Evolutionary conservation across 768 basidiomycete genomes (phyloP).

Genomic region (Imleria badia): DNA sequence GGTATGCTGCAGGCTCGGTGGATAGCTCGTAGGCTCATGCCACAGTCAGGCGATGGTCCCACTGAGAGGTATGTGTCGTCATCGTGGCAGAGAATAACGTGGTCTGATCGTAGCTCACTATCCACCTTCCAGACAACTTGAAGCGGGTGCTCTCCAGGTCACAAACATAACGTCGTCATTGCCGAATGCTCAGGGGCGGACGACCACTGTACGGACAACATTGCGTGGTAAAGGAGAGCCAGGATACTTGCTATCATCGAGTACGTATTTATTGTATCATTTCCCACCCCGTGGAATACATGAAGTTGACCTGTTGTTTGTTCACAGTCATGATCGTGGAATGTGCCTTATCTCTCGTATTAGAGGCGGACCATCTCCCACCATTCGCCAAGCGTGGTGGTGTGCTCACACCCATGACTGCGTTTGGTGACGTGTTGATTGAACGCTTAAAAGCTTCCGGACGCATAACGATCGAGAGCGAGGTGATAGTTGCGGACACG

Average conservation of each 20-base stretch:
- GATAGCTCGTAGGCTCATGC: constrained; percentile 50
- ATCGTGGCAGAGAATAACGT: background rate
- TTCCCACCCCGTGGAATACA: background rate
- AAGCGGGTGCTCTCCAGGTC: constrained; percentile 58
- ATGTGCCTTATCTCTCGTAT: constrained; percentile 68
- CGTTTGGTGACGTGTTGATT: constrained; percentile 75
- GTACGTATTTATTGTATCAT: background rate
- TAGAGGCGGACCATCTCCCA: constrained; percentile 57
- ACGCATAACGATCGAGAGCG: constrained; percentile 55
- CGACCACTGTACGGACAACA: constrained; percentile 51
- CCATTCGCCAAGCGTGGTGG: constrained; percentile 64
- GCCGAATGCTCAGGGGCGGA: constrained; percentile 39
- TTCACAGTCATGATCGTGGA: constrained; percentile 73
- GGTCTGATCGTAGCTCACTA: background rate
- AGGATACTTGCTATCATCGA: constrained; percentile 47
- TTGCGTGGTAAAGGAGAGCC: constrained; percentile 75
- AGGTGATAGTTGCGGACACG: constrained; percentile 30
- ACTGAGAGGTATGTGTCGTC: constrained; percentile 50
- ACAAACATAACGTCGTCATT: constrained; percentile 72
- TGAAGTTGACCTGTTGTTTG: constrained; percentile 1
- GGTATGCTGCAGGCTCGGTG: constrained; percentile 43
- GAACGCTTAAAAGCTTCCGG: constrained; percentile 62
- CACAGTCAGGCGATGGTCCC: constrained; percentile 61
- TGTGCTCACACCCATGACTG: constrained; percentile 79
- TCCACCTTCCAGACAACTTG: constrained; percentile 42